Base-by-base conservation (phyloP, 208 protist species). In the Leishmania turanica region DNA sequence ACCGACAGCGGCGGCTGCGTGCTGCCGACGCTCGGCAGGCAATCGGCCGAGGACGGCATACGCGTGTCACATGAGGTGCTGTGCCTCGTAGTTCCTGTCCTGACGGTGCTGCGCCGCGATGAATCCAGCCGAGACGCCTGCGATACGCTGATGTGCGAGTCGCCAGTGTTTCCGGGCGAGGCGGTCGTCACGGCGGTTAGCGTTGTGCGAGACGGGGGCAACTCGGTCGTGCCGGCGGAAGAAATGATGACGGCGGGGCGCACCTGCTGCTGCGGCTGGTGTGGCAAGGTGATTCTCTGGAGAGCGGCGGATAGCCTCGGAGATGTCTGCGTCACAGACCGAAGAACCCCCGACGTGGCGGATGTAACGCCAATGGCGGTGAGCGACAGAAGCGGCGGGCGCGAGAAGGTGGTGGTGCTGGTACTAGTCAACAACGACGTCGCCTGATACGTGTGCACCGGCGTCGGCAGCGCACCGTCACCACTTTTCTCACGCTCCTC, bases 21-120 rank as follows among this genome's bases (percentile, higher is more conserved):
- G 70, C 81, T 84, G 21, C 31, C 70, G 37, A 77, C 58, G n/a
- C 81, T 84, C 49, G 53, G 17, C 7, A 60, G 37, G 58, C 31
- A 75, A 40, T 84, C 81, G 21, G 1, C 3, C 75, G 75, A 80
- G 42, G 49, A 34, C 49, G 53, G 53, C 49, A 73, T 53, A 54
- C 60, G 75, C 69, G 68, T 77, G 24, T 77, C 76, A 73, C 49
- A 72, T 15, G 75, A 84, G 70, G 34, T 77, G 60, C 58, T 73
- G 81, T 34, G 60, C 24, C 49, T 45, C 13, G 34, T 24, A 34
- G 27, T 42, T 51, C 34, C 56, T 31, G 40, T 53, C 65, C 31
- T 74, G 58, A 45, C n/a, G 70, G 56, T 34, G 69, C 70, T 60
- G 37, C 31, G 60, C 47, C 60, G 47, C 75, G 75, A 58, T 24